Conservation (phyloP, 106 monocot genomes). For the Alisma plantagoaquatica region DNA sequence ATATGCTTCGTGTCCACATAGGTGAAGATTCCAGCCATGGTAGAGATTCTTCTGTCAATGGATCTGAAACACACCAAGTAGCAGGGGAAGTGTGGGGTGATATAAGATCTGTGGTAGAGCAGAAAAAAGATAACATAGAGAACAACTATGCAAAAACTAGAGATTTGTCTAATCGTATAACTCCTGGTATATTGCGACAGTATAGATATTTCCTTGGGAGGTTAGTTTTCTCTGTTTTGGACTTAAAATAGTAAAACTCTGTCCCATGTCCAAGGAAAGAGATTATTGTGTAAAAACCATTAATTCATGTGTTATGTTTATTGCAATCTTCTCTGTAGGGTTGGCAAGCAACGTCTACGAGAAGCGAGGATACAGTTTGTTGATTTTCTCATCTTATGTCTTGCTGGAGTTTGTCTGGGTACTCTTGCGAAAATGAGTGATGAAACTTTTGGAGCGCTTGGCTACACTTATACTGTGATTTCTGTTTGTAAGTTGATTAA, state of each 20-base stretch:
- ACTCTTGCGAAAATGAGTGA: slow-evolving; percentile 74
- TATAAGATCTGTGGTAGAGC: slow-evolving; percentile 52
- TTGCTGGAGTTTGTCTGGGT: slow-evolving; percentile 90
- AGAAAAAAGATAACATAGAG: slow-evolving; percentile 40
- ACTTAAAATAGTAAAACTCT: too few relatives aligned
- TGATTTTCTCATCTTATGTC: slow-evolving; percentile 79
- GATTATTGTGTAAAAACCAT: too few relatives aligned
- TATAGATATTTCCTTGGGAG: slow-evolving; percentile 89
- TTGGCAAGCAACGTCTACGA: slow-evolving; percentile 83
- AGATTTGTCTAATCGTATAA: slow-evolving; percentile 68
- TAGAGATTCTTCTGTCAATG: slow-evolving; percentile 12
- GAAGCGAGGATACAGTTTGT: slow-evolving; percentile 85
- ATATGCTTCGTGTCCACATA: slow-evolving; percentile 49
- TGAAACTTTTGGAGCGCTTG: slow-evolving; percentile 62
- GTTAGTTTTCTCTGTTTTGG: slow-evolving; percentile 13
- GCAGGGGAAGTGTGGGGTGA: slow-evolving; percentile 60
- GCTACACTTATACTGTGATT: slow-evolving; percentile 89
- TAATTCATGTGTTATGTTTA: neutral
- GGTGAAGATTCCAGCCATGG: slow-evolving; percentile 22
- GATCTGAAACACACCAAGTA: slow-evolving; percentile 21
- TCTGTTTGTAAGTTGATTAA: slow-evolving; percentile 86
- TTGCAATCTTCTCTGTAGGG: slow-evolving; percentile 23
- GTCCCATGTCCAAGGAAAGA: too few relatives aligned
- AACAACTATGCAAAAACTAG: slow-evolving; percentile 42
- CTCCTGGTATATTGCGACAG: slow-evolving; percentile 67